phyloP scores from a whole-genome alignment of 768 basidiomycete genomes.

The Lepiota venenata region DNA sequence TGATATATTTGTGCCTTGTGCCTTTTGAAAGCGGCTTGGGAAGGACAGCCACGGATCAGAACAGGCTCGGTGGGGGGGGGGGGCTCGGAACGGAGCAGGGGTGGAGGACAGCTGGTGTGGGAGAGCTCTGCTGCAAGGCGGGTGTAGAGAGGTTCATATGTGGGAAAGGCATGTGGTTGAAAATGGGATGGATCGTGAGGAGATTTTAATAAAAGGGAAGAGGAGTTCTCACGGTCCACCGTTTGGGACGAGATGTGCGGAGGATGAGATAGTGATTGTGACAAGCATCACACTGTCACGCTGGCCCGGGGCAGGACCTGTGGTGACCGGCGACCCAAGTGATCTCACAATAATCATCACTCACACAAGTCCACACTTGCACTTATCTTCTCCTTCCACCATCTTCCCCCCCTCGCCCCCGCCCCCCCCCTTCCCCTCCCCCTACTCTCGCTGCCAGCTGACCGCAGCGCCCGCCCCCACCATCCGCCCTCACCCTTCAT shows the following conservation, averaged over 20 bases:
- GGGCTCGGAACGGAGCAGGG: neutral
- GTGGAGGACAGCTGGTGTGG: neutral
- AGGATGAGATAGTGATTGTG: conserved; percentile 9
- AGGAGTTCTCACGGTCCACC: neutral
- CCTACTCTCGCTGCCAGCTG: neutral
- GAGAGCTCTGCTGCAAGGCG: neutral
- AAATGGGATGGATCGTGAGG: no score
- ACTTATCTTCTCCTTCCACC: conserved; percentile 15
- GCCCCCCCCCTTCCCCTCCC: conserved; percentile 7
- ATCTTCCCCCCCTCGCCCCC: conserved; percentile 13
- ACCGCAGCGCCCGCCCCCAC: neutral
- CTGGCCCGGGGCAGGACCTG: neutral
- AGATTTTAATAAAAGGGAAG: neutral
- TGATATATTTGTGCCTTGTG: neutral
- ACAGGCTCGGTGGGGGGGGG: neutral
- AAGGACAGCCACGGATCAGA: neutral
- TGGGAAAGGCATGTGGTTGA: no score
- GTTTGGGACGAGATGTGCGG: conserved; percentile 7
- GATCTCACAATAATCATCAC: conserved; percentile 14
- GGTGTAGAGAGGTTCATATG: neutral
- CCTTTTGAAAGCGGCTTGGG: neutral
- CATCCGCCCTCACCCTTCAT: neutral
- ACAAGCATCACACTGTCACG: neutral
- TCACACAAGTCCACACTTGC: conserved; percentile 17
- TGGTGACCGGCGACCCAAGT: neutral